Conservation (phyloP, 345 rosid species). For the Eutrema japonicum region DNA sequence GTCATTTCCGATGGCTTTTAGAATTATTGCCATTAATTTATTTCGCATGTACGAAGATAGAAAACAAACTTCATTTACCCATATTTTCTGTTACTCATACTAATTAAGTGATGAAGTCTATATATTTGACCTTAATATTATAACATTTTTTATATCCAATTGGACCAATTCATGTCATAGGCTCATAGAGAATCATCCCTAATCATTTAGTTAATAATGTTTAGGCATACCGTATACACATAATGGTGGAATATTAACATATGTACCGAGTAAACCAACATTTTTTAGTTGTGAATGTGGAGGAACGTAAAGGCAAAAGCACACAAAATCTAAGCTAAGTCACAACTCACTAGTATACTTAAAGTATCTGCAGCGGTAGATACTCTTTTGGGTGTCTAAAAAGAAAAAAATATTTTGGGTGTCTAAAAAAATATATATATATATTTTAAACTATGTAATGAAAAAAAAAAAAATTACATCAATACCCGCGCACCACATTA, state of each 20-base stretch:
- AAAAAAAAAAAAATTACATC: too few relatives aligned
- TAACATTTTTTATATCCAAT: not conserved
- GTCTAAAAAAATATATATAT: too few relatives aligned
- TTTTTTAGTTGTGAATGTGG: constrained; percentile 10
- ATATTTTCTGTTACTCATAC: not conserved
- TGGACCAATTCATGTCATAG: constrained; percentile 7
- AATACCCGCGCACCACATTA: too few relatives aligned
- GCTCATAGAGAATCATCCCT: not conserved
- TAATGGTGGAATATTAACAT: constrained; percentile 15
- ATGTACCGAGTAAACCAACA: constrained; percentile 10
- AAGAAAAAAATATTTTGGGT: too few relatives aligned
- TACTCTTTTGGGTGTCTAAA: too few relatives aligned
- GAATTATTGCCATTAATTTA: constrained; percentile 10
- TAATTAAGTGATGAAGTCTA: too few relatives aligned
- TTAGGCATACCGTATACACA: constrained; percentile 8
- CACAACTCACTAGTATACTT: not conserved
- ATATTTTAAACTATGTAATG: too few relatives aligned
- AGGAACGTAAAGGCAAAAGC: not conserved
- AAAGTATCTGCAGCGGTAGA: too few relatives aligned
- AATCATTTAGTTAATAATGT: constrained; percentile 5
- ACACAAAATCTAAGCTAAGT: constrained; percentile 3
- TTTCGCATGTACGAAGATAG: not conserved
- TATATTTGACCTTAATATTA: not conserved
- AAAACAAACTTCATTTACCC: constrained; percentile 2
- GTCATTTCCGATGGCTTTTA: constrained; percentile 27